Conservation (phyloP, 345 rosid species). For the Atalantia buxifolia region DNA sequence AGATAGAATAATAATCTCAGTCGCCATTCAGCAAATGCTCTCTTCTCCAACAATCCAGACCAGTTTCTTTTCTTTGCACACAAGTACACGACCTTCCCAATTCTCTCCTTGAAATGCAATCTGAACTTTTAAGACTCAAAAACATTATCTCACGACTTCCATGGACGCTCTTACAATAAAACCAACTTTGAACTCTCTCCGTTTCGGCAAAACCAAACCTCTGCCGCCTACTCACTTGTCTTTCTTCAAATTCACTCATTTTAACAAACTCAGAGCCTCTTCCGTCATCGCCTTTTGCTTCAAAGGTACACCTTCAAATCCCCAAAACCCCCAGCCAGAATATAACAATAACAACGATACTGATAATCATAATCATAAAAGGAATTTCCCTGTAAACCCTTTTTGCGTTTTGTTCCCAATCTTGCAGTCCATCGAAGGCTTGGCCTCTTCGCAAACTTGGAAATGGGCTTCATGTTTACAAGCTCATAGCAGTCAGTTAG, state of each 20-base stretch:
- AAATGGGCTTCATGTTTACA: constrained; percentile 49
- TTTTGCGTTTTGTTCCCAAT: constrained; percentile 38
- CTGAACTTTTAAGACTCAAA: constrained; percentile 11
- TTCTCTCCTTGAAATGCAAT: constrained; percentile 30
- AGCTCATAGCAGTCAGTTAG: constrained; percentile 38
- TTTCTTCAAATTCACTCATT: constrained; percentile 23
- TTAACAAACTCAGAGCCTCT: constrained; percentile 26
- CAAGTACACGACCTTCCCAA: neutral
- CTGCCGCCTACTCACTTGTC: constrained; percentile 16
- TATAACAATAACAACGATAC: neutral
- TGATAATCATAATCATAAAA: neutral
- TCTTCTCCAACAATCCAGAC: constrained; percentile 20
- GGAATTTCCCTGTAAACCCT: constrained; percentile 23
- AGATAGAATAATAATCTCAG: too few relatives aligned
- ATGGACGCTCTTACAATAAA: constrained; percentile 47
- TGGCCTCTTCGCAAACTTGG: constrained; percentile 41
- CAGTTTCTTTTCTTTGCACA: neutral
- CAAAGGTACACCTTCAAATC: constrained; percentile 22
- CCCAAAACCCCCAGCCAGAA: constrained; percentile 19
- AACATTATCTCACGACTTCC: constrained; percentile 2
- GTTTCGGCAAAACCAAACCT: constrained; percentile 10
- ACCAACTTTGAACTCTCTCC: constrained; percentile 28
- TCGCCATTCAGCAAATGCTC: neutral
- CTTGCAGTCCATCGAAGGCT: constrained; percentile 34
- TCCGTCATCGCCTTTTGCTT: constrained; percentile 30